A percentile compares a stretch with the other conserved stretches of the same genome.
phyloP scores from a whole-genome alignment of 148 eudicot species.

The Simmondsia chinensis region DNA sequence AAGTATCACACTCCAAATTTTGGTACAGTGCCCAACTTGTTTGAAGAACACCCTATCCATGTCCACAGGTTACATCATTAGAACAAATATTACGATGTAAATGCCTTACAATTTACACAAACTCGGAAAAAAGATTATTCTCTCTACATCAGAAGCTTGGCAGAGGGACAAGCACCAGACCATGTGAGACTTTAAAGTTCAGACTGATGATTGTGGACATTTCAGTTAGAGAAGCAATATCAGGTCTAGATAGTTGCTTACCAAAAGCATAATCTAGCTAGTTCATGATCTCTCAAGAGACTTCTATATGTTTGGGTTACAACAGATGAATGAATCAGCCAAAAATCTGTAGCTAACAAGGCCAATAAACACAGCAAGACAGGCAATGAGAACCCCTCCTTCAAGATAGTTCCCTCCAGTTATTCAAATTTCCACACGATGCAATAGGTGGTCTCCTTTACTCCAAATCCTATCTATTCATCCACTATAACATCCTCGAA shows the following conservation, averaged over 20 bases:
- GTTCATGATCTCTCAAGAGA: slow-evolving; percentile 89
- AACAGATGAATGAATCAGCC: slow-evolving; percentile 70
- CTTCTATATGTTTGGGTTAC: slow-evolving; percentile 95
- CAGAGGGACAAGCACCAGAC: slow-evolving; percentile 18
- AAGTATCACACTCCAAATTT: slow-evolving; percentile 66
- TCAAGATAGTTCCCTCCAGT: no score
- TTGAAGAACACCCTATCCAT: slow-evolving; percentile 75
- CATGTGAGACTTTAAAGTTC: slow-evolving; percentile 59
- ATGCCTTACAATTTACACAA: slow-evolving; percentile 58
- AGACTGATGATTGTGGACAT: slow-evolving; percentile 80
- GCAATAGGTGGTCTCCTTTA: no score
- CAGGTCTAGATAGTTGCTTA: slow-evolving; percentile 81
- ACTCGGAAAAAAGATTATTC: slow-evolving; percentile 68
- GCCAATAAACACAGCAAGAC: slow-evolving; percentile 11
- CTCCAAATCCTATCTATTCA: no score
- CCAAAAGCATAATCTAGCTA: slow-evolving; percentile 81
- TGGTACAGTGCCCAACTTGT: slow-evolving; percentile 88
- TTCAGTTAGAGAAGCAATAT: slow-evolving; percentile 77
- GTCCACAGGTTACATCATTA: slow-evolving; percentile 91
- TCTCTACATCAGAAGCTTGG: slow-evolving; percentile 39
- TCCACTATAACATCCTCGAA: no score
- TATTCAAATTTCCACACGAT: no score
- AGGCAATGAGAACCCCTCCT: no score
- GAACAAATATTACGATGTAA: slow-evolving; percentile 66
- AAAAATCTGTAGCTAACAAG: slow-evolving; percentile 11